Evolutionary conservation across 2,329 filamentous ascomycete species (phyloP), one percentile per base, ranked within the genome.

Genomic region (Cladosporium sp.): DNA sequence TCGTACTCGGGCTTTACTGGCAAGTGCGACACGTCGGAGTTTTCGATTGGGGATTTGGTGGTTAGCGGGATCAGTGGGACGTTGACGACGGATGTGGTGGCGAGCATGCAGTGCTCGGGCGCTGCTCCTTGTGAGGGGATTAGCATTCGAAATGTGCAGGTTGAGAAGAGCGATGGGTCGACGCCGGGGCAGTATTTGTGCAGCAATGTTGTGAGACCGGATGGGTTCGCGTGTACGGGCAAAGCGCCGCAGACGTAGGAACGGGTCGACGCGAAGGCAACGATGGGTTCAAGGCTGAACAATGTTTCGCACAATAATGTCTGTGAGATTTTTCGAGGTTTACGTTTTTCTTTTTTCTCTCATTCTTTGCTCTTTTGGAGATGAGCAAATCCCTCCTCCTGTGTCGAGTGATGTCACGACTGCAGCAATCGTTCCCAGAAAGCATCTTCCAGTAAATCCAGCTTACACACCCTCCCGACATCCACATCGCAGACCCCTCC

Each of bases 31-130:
- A 67, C 64, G 45, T 61, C 69, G 0, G 62, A 70, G 28, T 78
- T 78, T 57, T 66, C 78, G 52, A 65, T 79, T 17, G 58, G 62
- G 2, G 67, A 74, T 51, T 57, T 77, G 1, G 51, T 53, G 2
- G 67, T 71, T 47, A 58, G 63, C 8, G 64, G 67, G 9, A 52
- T 70, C 48, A 62, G 57, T 13, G 73, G 73, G 4, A 74, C 66
- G 13, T 56, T 65, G 10, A 56, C 48, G 15, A 58, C 42, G 4
- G 52, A 55, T 36, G 52, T 55, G 4, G 60, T 68, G 1, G 65
- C 65, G 2, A 64, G 58, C 13, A 55, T 70, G 48, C 68, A 70
- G 44, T 70, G 69, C 56, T 68, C 65, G n/a, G 62, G 58, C 1
- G 60, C 56, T 15, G 58, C 58, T 22, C 68, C 68, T 25, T 70